phyloP scores from a whole-genome alignment of 2,329 filamentous ascomycete genomes.

The Zasmidium angulare region DNA sequence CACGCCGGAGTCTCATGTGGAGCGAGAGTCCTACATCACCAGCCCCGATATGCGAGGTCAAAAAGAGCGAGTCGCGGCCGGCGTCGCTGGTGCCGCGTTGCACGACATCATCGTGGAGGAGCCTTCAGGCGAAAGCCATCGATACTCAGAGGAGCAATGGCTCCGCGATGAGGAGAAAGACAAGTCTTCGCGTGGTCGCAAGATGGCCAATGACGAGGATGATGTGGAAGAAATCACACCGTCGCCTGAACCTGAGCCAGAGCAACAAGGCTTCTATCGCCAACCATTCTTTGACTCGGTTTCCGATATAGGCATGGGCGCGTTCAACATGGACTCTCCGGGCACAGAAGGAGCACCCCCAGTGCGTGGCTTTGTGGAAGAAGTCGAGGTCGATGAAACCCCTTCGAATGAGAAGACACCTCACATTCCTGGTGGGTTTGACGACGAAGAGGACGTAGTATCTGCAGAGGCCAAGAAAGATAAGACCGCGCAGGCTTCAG shows the following conservation, averaged over 20 bases:
- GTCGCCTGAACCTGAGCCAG: constrained; percentile 1
- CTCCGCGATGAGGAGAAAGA: constrained; percentile 2
- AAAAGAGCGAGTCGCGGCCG: constrained; percentile 11
- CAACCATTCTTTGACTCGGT: constrained; percentile 44
- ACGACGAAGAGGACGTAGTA: constrained; percentile 29
- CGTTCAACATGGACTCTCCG: constrained; percentile 31
- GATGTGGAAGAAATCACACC: constrained; percentile 15
- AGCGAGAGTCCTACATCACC: constrained; percentile 27
- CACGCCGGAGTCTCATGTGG: constrained; percentile 42
- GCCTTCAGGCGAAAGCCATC: constrained; percentile 33
- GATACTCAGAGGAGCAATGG: constrained; percentile 33
- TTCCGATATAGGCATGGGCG: constrained; percentile 37
- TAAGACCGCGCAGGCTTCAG: neutral
- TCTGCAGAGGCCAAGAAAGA: constrained; percentile 4
- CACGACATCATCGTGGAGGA: constrained; percentile 43
- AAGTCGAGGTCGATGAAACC: constrained; percentile 57
- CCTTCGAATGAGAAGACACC: constrained; percentile 49
- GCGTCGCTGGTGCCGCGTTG: constrained; percentile 22
- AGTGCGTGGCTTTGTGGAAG: constrained; percentile 40
- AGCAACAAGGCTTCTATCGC: constrained; percentile 26
- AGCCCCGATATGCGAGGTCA: constrained; percentile 14
- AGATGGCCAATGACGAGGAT: constrained; percentile 18
- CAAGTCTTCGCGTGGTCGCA: neutral
- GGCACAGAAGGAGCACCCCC: constrained; percentile 33
- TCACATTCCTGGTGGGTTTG: constrained; percentile 64